Conservation (phyloP, 257 asterid species). For the Przewalskia tangutica region DNA sequence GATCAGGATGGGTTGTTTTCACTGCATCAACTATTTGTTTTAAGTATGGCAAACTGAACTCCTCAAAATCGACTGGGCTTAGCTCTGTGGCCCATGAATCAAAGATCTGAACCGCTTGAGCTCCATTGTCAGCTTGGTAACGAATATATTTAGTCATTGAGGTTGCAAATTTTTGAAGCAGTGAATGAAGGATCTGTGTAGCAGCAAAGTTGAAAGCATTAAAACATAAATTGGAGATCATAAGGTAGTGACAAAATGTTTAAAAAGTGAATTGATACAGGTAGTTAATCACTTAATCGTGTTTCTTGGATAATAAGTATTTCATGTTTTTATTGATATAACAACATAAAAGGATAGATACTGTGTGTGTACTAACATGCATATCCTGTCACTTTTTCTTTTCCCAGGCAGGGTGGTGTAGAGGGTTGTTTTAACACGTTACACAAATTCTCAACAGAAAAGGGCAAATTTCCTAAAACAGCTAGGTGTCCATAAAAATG, state of each 20-base stretch:
- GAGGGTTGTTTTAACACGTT: neutral
- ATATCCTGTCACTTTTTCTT: neutral
- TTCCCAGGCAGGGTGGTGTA: neutral
- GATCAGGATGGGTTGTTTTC: slow-evolving; percentile 65
- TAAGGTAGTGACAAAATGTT: neutral
- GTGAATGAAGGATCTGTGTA: slow-evolving; percentile 67
- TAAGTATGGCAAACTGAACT: slow-evolving; percentile 86
- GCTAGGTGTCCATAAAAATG: neutral
- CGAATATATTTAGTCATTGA: slow-evolving; percentile 83
- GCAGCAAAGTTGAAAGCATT: neutral
- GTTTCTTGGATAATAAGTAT: neutral
- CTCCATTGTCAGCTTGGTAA: slow-evolving; percentile 97
- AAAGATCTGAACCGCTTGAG: slow-evolving; percentile 97
- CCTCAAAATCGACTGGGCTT: slow-evolving; percentile 91
- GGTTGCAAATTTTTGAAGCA: slow-evolving; percentile 80
- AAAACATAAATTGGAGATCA: neutral
- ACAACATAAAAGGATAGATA: neutral
- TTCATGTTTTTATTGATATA: neutral
- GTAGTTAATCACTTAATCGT: too few species aligned
- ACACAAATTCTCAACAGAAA: neutral
- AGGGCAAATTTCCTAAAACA: neutral
- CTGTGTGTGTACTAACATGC: neutral
- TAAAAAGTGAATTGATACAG: neutral
- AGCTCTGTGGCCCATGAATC: slow-evolving; percentile 99
- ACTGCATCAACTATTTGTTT: slow-evolving; percentile 73